Conservation (phyloP, 2,329 filamentous ascomycete species). For the Sordariomycetes sp. region DNA sequence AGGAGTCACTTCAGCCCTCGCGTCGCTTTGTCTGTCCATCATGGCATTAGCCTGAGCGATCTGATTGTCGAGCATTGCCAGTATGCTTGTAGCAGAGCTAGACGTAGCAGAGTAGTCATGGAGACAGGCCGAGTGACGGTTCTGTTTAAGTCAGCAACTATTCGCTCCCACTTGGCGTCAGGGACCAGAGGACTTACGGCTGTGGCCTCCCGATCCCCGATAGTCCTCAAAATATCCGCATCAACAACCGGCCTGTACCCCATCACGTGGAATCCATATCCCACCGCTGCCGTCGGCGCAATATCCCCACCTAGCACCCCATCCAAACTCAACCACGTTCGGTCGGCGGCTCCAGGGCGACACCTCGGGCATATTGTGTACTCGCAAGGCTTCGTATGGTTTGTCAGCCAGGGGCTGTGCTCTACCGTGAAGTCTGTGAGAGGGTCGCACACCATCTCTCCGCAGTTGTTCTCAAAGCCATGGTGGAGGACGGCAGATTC, state of each 20-base stretch:
- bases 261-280: slow-evolving; percentile 41
- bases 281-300: slow-evolving; percentile 36
- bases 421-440: no score
- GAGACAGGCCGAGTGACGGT: no score
- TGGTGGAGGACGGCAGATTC: no score
- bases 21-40: no score
- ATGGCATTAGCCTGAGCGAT: no score
- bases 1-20: no score
- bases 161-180: slow-evolving; percentile 8
- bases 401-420: no score
- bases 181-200: no score
- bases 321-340: slow-evolving; percentile 39
- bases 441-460: no score
- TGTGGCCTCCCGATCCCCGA: slow-evolving; percentile 29
- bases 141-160: no score
- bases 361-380: slow-evolving; percentile 42
- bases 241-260: slow-evolving; percentile 33
- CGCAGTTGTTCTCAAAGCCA: no score
- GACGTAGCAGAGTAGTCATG: no score
- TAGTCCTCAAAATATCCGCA: slow-evolving; percentile 24
- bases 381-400: slow-evolving; percentile 37
- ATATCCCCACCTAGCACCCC: slow-evolving; percentile 40
- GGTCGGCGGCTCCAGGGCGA: slow-evolving; percentile 30
- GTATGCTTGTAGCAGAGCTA: neutral
- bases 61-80: neutral